phyloP scores from a whole-genome alignment of 2,329 filamentous ascomycete species.

The Fusarium guadeloupense region DNA sequence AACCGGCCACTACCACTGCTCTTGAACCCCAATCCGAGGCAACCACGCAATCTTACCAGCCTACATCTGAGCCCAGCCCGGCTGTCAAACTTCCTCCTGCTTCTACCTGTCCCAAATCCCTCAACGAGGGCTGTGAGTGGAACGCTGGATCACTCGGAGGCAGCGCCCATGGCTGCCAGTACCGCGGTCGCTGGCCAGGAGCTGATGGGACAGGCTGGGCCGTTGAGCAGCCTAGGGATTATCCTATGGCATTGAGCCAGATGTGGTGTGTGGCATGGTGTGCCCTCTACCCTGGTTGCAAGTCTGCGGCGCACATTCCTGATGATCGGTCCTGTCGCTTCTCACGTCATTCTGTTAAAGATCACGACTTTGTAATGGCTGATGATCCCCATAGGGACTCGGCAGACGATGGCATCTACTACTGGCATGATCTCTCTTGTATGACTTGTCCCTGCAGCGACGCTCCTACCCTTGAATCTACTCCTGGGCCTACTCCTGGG shows the following conservation, averaged over 20 bases:
- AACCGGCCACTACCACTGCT: background rate
- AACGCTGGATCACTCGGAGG: background rate
- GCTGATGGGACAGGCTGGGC: background rate
- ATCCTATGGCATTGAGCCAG: background rate
- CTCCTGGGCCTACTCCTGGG: no score
- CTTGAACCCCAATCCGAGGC: background rate
- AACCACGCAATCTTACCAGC: background rate
- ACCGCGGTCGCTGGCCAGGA: background rate
- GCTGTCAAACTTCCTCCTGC: background rate
- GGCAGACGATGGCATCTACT: background rate
- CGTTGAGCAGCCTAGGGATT: background rate
- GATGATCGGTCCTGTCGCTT: background rate
- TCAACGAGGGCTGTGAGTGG: background rate
- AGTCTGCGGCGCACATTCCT: background rate
- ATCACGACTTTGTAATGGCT: background rate
- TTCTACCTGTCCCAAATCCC: background rate
- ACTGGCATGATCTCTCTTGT: conserved; percentile 4
- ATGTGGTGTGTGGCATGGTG: conserved; percentile 6
- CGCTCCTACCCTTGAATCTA: no score
- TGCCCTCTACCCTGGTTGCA: background rate
- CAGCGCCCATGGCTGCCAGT: background rate
- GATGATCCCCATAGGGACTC: background rate
- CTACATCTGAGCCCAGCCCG: background rate
- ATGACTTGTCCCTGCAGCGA: background rate
- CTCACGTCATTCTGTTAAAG: background rate